phyloP scores from a whole-genome alignment of 441 rosid species.

The Raphanus hybrid region DNA sequence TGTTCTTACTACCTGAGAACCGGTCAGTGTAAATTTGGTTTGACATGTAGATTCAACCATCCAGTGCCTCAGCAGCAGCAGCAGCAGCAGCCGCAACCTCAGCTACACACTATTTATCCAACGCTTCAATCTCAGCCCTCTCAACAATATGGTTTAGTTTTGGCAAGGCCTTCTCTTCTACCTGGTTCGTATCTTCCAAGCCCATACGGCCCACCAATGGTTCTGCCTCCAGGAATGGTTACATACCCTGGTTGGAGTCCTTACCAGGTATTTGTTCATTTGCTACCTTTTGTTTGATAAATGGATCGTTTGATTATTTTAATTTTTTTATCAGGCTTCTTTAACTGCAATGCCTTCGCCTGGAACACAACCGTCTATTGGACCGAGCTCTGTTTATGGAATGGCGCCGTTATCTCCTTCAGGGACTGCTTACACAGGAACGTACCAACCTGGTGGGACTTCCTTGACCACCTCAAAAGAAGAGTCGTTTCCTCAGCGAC shows the following conservation, averaged over 20 bases:
- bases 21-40: conserved; percentile 92
- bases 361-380: conserved; percentile 63
- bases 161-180: conserved; percentile 79
- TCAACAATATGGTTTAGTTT: conserved; percentile 77
- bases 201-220: conserved; percentile 67
- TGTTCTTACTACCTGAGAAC: conserved; percentile 94
- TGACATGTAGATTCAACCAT: conserved; percentile 91
- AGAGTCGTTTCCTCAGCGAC: conserved; percentile 76
- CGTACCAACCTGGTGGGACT: conserved; percentile 59
- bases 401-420: conserved; percentile 71
- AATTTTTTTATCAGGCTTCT: conserved; percentile 50
- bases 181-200: conserved; percentile 74
- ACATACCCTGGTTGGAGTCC: conserved; percentile 78
- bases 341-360: conserved; percentile 68
- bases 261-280: conserved; percentile 57
- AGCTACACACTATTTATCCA: conserved; percentile 56
- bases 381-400: conserved; percentile 74
- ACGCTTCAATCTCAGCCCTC: conserved; percentile 67
- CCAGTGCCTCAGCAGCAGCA: conserved; percentile 65
- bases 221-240: conserved; percentile 78
- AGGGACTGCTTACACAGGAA: conserved; percentile 67
- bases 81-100: conserved; percentile 54
- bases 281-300: neutral
- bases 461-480: conserved; percentile 66
- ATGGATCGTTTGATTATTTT: neutral